A percentile compares a stretch with the other conserved stretches of the same genome.
phyloP scores from a whole-genome alignment of 225 moss, liverwort and hornwort species.

The Sphagnum contortum region DNA sequence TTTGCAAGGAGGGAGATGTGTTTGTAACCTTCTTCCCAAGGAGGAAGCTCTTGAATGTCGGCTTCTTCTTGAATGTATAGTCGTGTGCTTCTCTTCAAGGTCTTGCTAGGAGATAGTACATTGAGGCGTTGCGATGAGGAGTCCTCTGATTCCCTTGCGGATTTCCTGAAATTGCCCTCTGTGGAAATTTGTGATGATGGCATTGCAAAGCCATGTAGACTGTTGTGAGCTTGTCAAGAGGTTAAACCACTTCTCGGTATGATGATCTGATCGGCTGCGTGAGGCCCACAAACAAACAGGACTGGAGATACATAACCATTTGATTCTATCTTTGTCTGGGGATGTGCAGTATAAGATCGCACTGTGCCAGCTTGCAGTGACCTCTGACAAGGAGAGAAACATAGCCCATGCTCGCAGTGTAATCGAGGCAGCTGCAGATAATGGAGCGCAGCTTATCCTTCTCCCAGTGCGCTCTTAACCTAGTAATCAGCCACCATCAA shows the following conservation, averaged over 20 bases:
- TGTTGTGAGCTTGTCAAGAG: no score
- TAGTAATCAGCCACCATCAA: not conserved
- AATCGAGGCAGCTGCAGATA: constrained; percentile 79
- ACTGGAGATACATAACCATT: not conserved
- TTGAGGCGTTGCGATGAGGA: no score
- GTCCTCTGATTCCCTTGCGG: no score
- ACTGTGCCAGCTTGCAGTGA: constrained; percentile 65
- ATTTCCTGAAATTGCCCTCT: not conserved
- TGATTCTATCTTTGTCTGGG: constrained; percentile 4
- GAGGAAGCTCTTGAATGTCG: no score
- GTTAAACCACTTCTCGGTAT: not conserved
- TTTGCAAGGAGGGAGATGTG: not conserved
- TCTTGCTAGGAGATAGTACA: no score
- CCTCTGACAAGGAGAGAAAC: constrained; percentile 54
- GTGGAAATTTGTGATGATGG: not conserved
- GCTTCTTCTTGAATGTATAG: no score
- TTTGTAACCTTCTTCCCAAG: no score
- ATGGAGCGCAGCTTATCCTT: constrained; percentile 74
- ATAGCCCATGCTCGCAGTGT: constrained; percentile 58
- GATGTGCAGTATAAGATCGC: constrained; percentile 75
- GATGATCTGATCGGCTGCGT: not conserved
- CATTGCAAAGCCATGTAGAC: not conserved
- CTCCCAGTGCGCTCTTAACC: constrained; percentile 60
- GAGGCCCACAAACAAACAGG: not conserved
- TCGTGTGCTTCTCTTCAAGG: no score